phyloP scores from a whole-genome alignment of 2,329 filamentous ascomycete genomes.

The Didymella exigua region DNA sequence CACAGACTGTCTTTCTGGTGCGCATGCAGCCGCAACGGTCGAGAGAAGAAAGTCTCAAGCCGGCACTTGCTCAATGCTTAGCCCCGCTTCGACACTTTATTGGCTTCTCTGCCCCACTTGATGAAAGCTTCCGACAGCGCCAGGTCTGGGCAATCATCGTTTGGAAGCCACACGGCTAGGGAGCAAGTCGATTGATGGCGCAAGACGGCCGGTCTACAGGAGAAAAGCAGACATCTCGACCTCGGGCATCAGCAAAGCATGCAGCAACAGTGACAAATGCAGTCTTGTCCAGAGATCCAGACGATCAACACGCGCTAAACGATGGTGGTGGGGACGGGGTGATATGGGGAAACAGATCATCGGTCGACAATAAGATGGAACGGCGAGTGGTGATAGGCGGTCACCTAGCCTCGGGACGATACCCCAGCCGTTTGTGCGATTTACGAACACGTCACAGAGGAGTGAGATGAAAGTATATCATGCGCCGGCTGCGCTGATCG shows the following conservation, averaged over 20 bases:
- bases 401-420: slow-evolving; percentile 22
- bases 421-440: slow-evolving; percentile 7
- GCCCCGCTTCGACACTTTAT: slow-evolving; percentile 14
- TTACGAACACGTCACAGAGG: slow-evolving; percentile 8
- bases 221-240: neutral
- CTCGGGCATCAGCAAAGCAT: neutral
- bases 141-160: slow-evolving; percentile 11
- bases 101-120: slow-evolving; percentile 11
- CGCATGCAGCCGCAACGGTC: slow-evolving; percentile 7
- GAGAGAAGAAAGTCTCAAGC: slow-evolving; percentile 13
- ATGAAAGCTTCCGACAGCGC: slow-evolving; percentile 8
- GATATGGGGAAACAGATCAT: slow-evolving; percentile 4
- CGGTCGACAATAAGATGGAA: neutral
- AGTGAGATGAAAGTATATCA: slow-evolving; percentile 2
- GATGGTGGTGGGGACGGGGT: slow-evolving; percentile 18
- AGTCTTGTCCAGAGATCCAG: slow-evolving; percentile 1
- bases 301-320: slow-evolving; percentile 24
- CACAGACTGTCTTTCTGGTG: neutral
- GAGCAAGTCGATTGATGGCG: neutral
- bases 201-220: neutral
- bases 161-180: neutral
- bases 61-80: slow-evolving; percentile 24
- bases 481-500: slow-evolving; percentile 7
- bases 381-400: slow-evolving; percentile 14
- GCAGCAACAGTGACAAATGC: neutral